A percentile compares a stretch with the other conserved stretches of the same genome.
These are phyloP conservation scores for Suhomyces sp. DNA, from an alignment of 805 yeast species.

Conservation along the genomic window DNA sequence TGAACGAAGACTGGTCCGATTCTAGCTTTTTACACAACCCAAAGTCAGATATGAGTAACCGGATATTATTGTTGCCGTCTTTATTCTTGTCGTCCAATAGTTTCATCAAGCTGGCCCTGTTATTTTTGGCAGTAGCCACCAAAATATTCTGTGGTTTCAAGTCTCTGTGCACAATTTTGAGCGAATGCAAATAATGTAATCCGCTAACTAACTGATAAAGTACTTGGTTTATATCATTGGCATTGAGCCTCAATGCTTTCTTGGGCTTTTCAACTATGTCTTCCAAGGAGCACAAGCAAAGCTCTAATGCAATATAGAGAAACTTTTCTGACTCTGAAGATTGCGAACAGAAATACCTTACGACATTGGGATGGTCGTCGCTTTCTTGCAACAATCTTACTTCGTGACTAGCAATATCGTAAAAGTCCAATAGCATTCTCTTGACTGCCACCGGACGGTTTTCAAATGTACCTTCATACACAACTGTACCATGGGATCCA, in stretches of 20 bases:
- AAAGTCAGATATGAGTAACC: constrained; percentile 89
- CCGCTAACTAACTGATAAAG: constrained; percentile 81
- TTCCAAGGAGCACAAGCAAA: constrained; percentile 85
- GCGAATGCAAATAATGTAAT: constrained; percentile 76
- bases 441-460: constrained; percentile 94
- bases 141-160: constrained; percentile 91
- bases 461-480: constrained; percentile 85
- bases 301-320: constrained; percentile 86
- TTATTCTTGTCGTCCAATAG: constrained; percentile 1
- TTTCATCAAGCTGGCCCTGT: constrained; percentile 21
- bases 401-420: constrained; percentile 91
- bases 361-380: constrained; percentile 95
- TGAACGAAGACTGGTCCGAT: constrained; percentile 86
- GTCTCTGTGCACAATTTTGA: constrained; percentile 93
- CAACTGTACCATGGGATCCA: constrained; percentile 97
- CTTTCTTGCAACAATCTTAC: constrained; percentile 85
- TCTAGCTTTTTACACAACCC: constrained; percentile 93
- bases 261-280: constrained; percentile 66
- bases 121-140: constrained; percentile 62
- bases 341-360: constrained; percentile 91
- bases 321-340: constrained; percentile 70
- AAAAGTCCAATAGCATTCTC: constrained; percentile 88
- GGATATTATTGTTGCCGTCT: constrained; percentile 26
- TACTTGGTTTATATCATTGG: constrained; percentile 46
- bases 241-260: constrained; percentile 35